Evolutionary conservation across 352 stramenopile species (phyloP), one percentile per base, ranked within the genome.

Genomic region (Phytophthora cryptogea): DNA sequence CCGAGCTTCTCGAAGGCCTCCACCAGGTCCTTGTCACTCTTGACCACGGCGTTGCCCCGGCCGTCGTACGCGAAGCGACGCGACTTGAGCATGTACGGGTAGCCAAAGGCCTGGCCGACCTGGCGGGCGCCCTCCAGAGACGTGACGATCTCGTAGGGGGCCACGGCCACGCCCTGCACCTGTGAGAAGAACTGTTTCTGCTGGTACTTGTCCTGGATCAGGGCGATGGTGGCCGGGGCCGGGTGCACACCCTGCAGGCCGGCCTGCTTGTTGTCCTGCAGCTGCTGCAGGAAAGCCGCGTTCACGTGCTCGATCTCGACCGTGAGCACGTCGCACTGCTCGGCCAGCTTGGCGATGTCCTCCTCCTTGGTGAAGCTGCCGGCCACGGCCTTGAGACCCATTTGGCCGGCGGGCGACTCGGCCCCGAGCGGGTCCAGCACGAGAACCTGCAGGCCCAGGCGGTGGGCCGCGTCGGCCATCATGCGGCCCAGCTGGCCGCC

Each of bases 221-320:
- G 89, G 20, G 83, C 72, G 35, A 99, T 88, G 11, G 97, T 97
- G 40, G 78, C 72, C 17, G 95, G 89, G 16, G 80, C 86, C 46
- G 97, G 97, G 54, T 92, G 80, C 36, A 94, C 80, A 20, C 55
- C 68, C 36, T 62, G 54, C 8, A 90, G 33, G 7, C 66, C 59
- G 17, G 66, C 47, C 16, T 59, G 36, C 62, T 98, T 86, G 26
- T 68, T 44, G 46, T 77, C 59, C 64, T 97, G 82, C 46, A 99
- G 86, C 64, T 89, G 89, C 31, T 82, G 76, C 44, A 99, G 75
- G 10, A 86, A 94, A 5, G 89, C 68, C 5, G 96, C 93, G 64
- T 98, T 97, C 14, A 99, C 95, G 73, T 99, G 97, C 73, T 99
- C 97, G 73, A 99, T 99, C 81, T 99, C 97, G 30, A 98, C 88